Conservation (phyloP, 768 basidiomycete species). For the Tephrocybe sp. region DNA sequence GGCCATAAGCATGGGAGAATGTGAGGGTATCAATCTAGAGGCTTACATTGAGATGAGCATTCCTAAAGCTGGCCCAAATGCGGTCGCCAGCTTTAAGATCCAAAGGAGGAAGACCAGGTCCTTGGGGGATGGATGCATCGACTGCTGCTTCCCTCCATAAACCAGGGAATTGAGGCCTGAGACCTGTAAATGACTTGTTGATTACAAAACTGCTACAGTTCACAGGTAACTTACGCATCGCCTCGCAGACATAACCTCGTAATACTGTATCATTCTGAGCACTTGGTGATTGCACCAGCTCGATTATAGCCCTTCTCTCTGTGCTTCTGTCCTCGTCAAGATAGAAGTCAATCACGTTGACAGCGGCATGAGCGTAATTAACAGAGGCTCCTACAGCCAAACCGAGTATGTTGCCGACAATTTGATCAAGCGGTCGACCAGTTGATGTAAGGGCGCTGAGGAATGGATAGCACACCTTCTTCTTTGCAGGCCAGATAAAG, state of each 20-base stretch:
- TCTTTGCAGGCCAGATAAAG: constrained; percentile 11
- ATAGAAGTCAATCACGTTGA: constrained; percentile 55
- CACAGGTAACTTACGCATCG: constrained; percentile 38
- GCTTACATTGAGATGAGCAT: constrained; percentile 42
- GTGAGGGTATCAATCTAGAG: not conserved
- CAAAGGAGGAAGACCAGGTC: constrained; percentile 31
- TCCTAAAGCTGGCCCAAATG: constrained; percentile 40
- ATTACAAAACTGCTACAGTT: not conserved
- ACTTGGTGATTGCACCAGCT: constrained; percentile 29
- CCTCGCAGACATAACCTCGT: constrained; percentile 52
- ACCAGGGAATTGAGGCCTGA: constrained; percentile 41
- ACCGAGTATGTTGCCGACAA: constrained; percentile 45
- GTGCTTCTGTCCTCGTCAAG: constrained; percentile 38
- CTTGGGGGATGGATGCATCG: constrained; percentile 35
- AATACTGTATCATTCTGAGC: constrained; percentile 33
- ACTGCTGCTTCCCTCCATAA: constrained; percentile 37
- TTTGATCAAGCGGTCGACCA: constrained; percentile 37
- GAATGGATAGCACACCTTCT: constrained; percentile 40
- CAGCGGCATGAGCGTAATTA: constrained; percentile 47
- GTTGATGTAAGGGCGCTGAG: constrained; percentile 35
- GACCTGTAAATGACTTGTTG: constrained; percentile 20
- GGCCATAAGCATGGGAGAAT: too few relatives aligned
- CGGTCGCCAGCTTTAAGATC: constrained; percentile 40
- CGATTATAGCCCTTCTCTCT: constrained; percentile 39
- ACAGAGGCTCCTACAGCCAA: constrained; percentile 48